Conservation (phyloP, 768 basidiomycete genomes). For the Mycena filopes region DNA sequence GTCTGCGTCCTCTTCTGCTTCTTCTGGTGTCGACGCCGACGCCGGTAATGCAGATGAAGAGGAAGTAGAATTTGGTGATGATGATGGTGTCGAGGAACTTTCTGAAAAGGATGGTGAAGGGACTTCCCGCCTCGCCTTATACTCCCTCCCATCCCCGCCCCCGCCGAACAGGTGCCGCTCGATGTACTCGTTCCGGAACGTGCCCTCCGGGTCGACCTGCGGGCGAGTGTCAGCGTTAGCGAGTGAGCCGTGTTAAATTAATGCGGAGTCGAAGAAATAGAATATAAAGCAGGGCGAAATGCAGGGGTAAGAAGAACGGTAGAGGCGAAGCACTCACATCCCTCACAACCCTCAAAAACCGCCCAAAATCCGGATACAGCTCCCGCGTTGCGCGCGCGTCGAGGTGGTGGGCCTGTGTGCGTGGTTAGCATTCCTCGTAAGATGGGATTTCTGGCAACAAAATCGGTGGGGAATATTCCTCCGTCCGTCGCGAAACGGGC, state of each 20-base stretch:
- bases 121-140: constrained; percentile 52
- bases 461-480: too few relatives aligned
- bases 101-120: too few relatives aligned
- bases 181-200: constrained; percentile 91
- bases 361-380: constrained; percentile 83
- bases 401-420: constrained; percentile 61
- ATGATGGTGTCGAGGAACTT: too few relatives aligned
- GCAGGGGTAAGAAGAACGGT: background rate
- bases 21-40: background rate
- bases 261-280: background rate
- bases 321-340: background rate
- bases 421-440: background rate
- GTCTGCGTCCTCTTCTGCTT: background rate
- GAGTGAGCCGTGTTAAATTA: background rate
- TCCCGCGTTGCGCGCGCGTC: constrained; percentile 42
- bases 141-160: constrained; percentile 53
- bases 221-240: background rate
- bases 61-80: too few relatives aligned
- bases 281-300: background rate
- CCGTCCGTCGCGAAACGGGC: too few relatives aligned
- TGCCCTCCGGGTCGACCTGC: constrained; percentile 75
- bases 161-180: constrained; percentile 86
- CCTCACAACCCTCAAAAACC: constrained; percentile 58
- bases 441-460: too few relatives aligned
- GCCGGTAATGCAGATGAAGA: background rate